Conservation (phyloP, 2,329 filamentous ascomycete species). For the Colletotrichum sp. region DNA sequence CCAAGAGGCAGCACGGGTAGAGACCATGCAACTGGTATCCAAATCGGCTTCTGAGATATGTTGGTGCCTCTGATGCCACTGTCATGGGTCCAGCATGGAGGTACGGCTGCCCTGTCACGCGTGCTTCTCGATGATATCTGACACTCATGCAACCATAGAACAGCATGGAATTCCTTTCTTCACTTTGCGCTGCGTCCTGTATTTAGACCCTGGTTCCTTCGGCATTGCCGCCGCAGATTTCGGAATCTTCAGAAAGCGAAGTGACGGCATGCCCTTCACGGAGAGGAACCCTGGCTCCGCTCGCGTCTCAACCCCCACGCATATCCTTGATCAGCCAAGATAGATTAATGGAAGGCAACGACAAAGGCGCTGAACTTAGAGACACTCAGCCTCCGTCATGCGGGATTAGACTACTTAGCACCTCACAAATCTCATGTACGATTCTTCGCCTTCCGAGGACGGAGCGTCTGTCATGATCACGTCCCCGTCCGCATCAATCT, state of each 20-base stretch:
- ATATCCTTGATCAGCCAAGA: background rate
- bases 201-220: background rate
- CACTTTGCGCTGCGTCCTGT: background rate
- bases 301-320: background rate
- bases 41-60: background rate
- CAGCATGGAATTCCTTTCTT: too few species aligned
- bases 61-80: background rate
- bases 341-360: accelerated
- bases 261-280: accelerated
- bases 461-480: background rate
- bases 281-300: background rate
- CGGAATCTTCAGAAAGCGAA: background rate
- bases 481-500: background rate
- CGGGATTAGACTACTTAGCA: accelerated
- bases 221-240: background rate
- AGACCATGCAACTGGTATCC: background rate
- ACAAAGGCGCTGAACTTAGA: accelerated
- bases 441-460: background rate
- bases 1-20: background rate
- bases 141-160: background rate
- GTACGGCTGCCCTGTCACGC: background rate
- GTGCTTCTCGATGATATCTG: background rate
- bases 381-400: accelerated
- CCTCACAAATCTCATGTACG: too few species aligned
- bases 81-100: background rate